Conservation (phyloP, 768 basidiomycete species). For the Leucocoprinus leucothites region DNA sequence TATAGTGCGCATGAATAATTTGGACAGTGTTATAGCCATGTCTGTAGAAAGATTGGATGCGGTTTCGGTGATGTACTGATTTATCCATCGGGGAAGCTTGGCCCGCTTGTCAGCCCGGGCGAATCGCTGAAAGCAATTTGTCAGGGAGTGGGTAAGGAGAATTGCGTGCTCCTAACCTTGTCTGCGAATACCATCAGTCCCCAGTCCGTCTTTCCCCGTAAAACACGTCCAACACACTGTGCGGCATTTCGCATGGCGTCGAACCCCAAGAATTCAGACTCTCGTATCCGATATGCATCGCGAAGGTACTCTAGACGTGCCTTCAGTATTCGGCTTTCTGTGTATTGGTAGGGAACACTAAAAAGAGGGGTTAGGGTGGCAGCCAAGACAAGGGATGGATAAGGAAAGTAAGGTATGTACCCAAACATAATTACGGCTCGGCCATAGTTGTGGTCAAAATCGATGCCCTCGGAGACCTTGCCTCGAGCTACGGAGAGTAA, state of each 20-base stretch:
- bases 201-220: slow-evolving; percentile 99
- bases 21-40: slow-evolving; percentile 92
- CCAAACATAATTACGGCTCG: slow-evolving; percentile 99
- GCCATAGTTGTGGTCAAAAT: slow-evolving; percentile 99
- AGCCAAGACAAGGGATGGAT: slow-evolving; percentile 13
- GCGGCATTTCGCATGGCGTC: slow-evolving; percentile 99
- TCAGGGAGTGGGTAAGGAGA: not conserved
- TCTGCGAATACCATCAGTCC: slow-evolving; percentile 99
- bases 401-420: slow-evolving; percentile 42
- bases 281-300: slow-evolving; percentile 97
- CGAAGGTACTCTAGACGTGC: slow-evolving; percentile 96
- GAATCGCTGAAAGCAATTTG: slow-evolving; percentile 58
- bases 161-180: slow-evolving; percentile 55
- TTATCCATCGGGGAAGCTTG: slow-evolving; percentile 98
- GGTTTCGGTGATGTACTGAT: slow-evolving; percentile 98
- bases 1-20: slow-evolving; percentile 97
- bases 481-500: slow-evolving; percentile 96
- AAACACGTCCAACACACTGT: slow-evolving; percentile 95
- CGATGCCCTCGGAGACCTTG: slow-evolving; percentile 99
- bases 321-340: slow-evolving; percentile 95
- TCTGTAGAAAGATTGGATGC: slow-evolving; percentile 97
- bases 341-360: slow-evolving; percentile 96
- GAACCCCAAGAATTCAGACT: slow-evolving; percentile 98
- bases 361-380: not conserved
- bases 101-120: slow-evolving; percentile 91